Conservation (phyloP, 495 filamentous ascomycete species). For the Aspergillus sclerotiicarbonarius region DNA sequence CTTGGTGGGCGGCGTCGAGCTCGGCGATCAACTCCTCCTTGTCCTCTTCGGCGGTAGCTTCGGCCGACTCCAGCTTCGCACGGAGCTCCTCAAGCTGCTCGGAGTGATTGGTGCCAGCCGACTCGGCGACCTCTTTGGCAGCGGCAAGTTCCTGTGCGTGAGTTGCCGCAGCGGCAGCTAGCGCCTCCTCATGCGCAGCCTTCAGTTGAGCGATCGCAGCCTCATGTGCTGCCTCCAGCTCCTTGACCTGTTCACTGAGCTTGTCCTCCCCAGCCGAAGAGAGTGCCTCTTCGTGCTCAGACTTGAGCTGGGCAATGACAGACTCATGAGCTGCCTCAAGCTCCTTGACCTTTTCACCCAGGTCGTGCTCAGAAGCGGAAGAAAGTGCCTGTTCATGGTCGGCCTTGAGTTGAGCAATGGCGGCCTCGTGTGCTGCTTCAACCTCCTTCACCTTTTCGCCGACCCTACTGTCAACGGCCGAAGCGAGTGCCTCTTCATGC, state of each 20-base stretch:
- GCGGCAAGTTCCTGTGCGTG: conserved; percentile 38
- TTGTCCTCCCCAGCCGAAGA: conserved; percentile 19
- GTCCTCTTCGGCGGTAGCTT: conserved; percentile 31
- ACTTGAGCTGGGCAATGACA: background rate
- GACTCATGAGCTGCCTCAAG: background rate
- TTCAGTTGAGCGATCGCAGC: conserved; percentile 34
- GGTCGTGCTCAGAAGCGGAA: background rate
- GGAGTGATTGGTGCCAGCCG: conserved; percentile 30
- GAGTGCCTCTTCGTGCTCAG: background rate
- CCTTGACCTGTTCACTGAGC: conserved; percentile 27
- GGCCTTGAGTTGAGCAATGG: background rate
- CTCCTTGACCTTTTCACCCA: background rate
- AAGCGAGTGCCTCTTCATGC: background rate
- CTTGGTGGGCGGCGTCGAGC: conserved; percentile 37
- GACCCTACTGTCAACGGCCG: background rate
- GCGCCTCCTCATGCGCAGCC: conserved; percentile 35
- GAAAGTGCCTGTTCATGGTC: background rate
- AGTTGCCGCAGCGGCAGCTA: conserved; percentile 28
- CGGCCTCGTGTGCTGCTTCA: background rate
- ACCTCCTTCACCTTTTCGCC: background rate
- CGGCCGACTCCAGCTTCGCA: conserved; percentile 38
- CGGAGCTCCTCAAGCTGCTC: conserved; percentile 42
- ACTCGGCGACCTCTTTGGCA: conserved; percentile 36
- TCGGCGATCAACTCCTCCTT: conserved; percentile 33
- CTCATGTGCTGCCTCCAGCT: conserved; percentile 40